phyloP scores from a whole-genome alignment of 2,329 filamentous ascomycete genomes.

The Calonectria leucothoes region DNA sequence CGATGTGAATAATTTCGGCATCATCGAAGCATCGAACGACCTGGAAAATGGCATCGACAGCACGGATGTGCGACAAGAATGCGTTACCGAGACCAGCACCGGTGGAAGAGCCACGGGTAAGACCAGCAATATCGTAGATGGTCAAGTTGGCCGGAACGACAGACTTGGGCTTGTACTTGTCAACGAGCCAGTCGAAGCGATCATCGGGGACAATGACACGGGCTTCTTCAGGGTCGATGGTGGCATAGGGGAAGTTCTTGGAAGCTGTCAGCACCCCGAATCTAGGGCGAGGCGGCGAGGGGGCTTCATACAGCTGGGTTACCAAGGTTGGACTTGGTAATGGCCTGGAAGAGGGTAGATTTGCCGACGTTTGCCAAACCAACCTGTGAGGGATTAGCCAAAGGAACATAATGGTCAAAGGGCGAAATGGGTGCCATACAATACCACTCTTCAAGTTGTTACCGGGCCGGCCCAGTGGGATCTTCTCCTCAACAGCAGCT shows the following conservation, averaged over 20 bases:
- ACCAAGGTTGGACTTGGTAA: slow-evolving; percentile 96
- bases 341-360: slow-evolving; percentile 99
- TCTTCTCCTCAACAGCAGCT: slow-evolving; percentile 89
- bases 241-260: slow-evolving; percentile 98
- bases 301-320: slow-evolving; percentile 86
- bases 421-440: slow-evolving; percentile 67
- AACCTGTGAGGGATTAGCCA: slow-evolving; percentile 69
- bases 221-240: slow-evolving; percentile 98
- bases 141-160: slow-evolving; percentile 97
- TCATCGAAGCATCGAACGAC: slow-evolving; percentile 98
- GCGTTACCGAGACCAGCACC: slow-evolving; percentile 97
- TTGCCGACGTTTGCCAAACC: slow-evolving; percentile 99
- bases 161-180: slow-evolving; percentile 98
- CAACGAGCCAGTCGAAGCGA: slow-evolving; percentile 93
- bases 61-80: slow-evolving; percentile 98
- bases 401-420: not conserved
- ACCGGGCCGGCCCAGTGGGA: slow-evolving; percentile 93
- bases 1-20: slow-evolving; percentile 99
- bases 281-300: slow-evolving; percentile 47
- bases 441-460: slow-evolving; percentile 99
- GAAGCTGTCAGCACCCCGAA: slow-evolving; percentile 54
- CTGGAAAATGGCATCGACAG: slow-evolving; percentile 97
- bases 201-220: slow-evolving; percentile 97
- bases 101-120: slow-evolving; percentile 95
- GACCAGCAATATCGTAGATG: slow-evolving; percentile 97